Evolutionary conservation across 116 monocot species (phyloP).

Genomic region (Cymodocea nodosa): DNA sequence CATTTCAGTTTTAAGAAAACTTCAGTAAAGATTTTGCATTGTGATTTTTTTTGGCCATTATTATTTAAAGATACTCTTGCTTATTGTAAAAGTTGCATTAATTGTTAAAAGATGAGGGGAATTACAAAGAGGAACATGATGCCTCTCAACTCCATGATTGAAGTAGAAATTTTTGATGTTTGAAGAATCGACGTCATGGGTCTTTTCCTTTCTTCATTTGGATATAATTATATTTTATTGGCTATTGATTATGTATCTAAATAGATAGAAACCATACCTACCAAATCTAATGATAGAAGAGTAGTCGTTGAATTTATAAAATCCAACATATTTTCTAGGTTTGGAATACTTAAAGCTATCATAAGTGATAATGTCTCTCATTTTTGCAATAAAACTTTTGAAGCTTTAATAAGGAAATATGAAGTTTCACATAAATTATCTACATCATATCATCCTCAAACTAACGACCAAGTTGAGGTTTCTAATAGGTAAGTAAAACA

Average conservation of each 20-base stretch:
- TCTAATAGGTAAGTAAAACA: too few relatives aligned
- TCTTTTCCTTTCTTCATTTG: background rate
- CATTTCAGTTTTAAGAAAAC: constrained; percentile 5
- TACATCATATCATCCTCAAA: too few relatives aligned
- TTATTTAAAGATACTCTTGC: constrained; percentile 9
- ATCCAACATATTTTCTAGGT: background rate
- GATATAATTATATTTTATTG: constrained; percentile 2
- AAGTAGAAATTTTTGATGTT: background rate
- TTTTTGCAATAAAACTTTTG: too few relatives aligned
- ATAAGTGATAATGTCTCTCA: background rate
- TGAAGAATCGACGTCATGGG: constrained; percentile 3
- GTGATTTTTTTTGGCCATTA: background rate
- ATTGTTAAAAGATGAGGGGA: background rate
- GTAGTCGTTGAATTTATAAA: background rate
- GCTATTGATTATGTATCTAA: too few relatives aligned
- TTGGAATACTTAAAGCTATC: background rate
- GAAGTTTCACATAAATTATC: too few relatives aligned
- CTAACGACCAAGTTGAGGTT: too few relatives aligned
- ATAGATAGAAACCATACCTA: too few relatives aligned
- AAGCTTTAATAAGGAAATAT: too few relatives aligned
- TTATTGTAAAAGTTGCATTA: background rate
- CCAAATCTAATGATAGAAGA: background rate
- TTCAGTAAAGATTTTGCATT: background rate
- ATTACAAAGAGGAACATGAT: background rate
- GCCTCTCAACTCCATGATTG: constrained; percentile 2